Conservation (phyloP, 768 basidiomycete genomes). For the Obba rivulosa region DNA sequence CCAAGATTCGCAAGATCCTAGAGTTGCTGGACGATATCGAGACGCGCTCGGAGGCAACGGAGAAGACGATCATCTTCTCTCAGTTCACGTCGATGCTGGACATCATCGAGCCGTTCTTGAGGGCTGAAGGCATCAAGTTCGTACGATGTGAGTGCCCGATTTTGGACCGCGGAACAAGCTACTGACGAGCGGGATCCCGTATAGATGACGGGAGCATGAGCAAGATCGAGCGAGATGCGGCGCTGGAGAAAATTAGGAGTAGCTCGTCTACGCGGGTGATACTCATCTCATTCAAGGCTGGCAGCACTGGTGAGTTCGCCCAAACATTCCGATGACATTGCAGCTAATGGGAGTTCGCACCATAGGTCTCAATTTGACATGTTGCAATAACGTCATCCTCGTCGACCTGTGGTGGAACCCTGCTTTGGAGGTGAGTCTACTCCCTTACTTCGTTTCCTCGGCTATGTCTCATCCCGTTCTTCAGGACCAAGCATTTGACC, state of each 20-base stretch:
- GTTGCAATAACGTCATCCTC: constrained; percentile 91
- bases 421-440: constrained; percentile 61
- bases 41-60: constrained; percentile 46
- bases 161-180: not conserved
- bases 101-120: constrained; percentile 81
- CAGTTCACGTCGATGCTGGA: constrained; percentile 89
- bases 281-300: constrained; percentile 94
- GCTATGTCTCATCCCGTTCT: not conserved
- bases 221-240: constrained; percentile 67
- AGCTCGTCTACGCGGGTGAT: constrained; percentile 63
- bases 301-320: constrained; percentile 64
- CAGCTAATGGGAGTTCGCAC: constrained; percentile 4
- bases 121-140: constrained; percentile 58
- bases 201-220: constrained; percentile 88
- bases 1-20: constrained; percentile 84
- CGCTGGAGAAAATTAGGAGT: constrained; percentile 67
- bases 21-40: constrained; percentile 65
- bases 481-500: constrained; percentile 90
- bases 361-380: constrained; percentile 81
- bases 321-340: not conserved
- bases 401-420: constrained; percentile 97
- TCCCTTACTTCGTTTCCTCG: constrained; percentile 11
- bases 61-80: constrained; percentile 96
- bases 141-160: constrained; percentile 70
- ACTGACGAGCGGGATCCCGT: not conserved